Base-by-base conservation (phyloP, 2,329 filamentous ascomycete genomes). In the Massarina eburnea region DNA sequence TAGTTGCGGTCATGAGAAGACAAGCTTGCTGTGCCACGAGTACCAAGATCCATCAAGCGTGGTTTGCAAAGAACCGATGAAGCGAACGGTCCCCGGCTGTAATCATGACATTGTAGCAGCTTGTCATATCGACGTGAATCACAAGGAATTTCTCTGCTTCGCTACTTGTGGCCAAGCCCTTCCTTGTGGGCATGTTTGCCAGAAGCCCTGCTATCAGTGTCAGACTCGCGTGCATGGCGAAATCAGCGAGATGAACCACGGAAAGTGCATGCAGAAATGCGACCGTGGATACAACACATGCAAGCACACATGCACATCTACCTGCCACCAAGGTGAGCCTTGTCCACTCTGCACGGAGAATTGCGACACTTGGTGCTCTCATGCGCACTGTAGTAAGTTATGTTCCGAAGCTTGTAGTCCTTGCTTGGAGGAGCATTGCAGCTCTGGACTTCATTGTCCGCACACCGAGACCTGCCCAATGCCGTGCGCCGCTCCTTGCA, bases 401-500 rank as follows among this genome's bases (percentile, higher is more conserved):
- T 89, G 85, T 57, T 63, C 71, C 19, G 78, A 88, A 54, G 77
- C 82, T 1, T 88, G 85, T 55, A 62, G 71, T 2, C 84, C 83
- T 0, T 88, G 85, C 53, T 77, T 78, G 0, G 78, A 82, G 49
- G 64, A 67, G 17, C 52, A 60, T 1, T 88, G 84, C 52, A 64
- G 73, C 0, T 85, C 79, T 24, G 57, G 56, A 3, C 87, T 83
- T 49, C 72, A 73, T 7, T 84, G 88, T 54, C 27, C 68, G 58
- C 18, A 54, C 32, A 78, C 76, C 7, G 18, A 34, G 21, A 24
- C 21, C 21, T 38, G 45, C 49, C 57, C 61, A 0, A 74, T 82
- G 73, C 80, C 80, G 15, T 89, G 86, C 49, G 82, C 83, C 0
- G 85, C 80, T 0, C 85, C 86, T 0, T 90, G 85, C 59, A 73